A percentile compares a stretch with the other conserved stretches of the same genome.
phyloP scores from a whole-genome alignment of 106 monocot species.

The Cymbidium sinense region DNA sequence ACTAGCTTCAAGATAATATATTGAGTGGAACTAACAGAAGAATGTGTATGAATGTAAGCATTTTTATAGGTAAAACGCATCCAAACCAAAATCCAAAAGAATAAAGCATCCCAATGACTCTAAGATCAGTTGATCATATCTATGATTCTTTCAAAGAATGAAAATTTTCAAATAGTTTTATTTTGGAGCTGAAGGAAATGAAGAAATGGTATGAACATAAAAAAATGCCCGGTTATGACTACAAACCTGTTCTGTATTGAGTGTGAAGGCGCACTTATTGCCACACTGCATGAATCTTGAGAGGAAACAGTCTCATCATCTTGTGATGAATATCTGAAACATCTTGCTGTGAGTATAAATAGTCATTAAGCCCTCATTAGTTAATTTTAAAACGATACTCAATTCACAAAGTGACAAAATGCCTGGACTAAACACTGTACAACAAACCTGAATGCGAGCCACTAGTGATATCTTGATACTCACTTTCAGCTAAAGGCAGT shows the following conservation, averaged over 20 bases:
- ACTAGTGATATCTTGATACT: slow-evolving; percentile 26
- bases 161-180: no score
- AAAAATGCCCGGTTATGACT: not conserved
- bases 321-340: slow-evolving; percentile 23
- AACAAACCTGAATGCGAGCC: slow-evolving; percentile 32
- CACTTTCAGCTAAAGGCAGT: slow-evolving; percentile 26
- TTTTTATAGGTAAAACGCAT: no score
- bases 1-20: no score
- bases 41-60: no score
- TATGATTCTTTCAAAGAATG: no score
- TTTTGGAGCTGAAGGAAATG: not conserved
- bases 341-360: slow-evolving; percentile 21
- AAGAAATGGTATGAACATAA: not conserved
- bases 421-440: not conserved
- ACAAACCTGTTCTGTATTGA: slow-evolving; percentile 34
- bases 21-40: no score
- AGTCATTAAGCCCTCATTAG: not conserved
- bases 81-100: no score
- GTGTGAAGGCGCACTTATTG: slow-evolving; percentile 12
- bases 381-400: not conserved
- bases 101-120: no score
- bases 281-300: slow-evolving; percentile 14
- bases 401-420: not conserved
- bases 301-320: slow-evolving; percentile 23
- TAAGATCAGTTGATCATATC: no score